Evolutionary conservation across 306 rosid species (phyloP).

Genomic region (Corylus avellana): DNA sequence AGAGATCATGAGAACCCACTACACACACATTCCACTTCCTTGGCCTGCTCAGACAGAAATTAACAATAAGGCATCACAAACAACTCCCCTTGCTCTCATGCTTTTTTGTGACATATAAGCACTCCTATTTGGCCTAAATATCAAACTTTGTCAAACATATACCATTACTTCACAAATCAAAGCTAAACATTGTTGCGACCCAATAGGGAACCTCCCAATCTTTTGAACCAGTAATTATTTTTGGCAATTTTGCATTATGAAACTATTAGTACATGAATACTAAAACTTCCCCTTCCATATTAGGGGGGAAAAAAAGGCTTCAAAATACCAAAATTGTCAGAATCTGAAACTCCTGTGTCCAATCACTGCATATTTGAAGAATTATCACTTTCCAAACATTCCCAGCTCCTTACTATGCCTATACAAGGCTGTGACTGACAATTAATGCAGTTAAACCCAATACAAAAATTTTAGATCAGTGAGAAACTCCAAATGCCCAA

Average conservation of each 20-base stretch:
- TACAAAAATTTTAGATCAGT: neutral
- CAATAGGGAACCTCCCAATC: neutral
- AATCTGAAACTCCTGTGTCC: neutral
- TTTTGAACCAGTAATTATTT: neutral
- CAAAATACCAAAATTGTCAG: neutral
- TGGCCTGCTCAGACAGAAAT: conserved; percentile 64
- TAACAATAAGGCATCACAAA: neutral
- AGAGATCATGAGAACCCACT: conserved; percentile 91
- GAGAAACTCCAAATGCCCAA: neutral
- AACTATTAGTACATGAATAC: neutral
- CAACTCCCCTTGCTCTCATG: neutral
- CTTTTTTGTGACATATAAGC: neutral
- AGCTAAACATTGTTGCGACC: neutral
- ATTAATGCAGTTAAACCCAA: neutral
- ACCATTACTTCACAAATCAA: neutral
- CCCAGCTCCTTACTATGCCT: neutral
- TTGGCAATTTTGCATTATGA: neutral
- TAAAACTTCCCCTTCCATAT: neutral
- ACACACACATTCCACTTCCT: conserved; percentile 98
- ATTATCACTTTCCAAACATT: neutral
- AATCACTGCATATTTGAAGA: neutral
- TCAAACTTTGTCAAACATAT: neutral
- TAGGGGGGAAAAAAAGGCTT: neutral
- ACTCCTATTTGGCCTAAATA: neutral
- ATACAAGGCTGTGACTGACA: neutral